Conservation (phyloP, 768 basidiomycete species). For the Krasilnikovozyma curviuscula region DNA sequence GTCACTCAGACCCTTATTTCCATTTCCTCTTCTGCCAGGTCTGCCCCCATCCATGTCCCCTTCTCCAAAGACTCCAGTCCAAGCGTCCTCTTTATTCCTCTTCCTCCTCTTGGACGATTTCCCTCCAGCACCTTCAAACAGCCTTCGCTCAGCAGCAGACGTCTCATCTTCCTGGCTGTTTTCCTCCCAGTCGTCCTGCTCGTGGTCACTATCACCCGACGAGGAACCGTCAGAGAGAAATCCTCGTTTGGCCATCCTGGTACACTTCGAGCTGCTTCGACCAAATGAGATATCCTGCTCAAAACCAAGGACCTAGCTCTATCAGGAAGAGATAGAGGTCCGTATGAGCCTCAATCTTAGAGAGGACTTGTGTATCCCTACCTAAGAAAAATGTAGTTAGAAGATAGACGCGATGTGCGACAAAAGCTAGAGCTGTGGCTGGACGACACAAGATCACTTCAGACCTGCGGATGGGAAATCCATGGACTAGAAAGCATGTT, state of each 20-base stretch:
- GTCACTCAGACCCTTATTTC: not conserved
- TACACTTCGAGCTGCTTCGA: too few relatives aligned
- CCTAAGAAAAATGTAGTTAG: too few relatives aligned
- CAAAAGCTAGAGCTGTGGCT: too few relatives aligned
- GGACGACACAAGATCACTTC: too few relatives aligned
- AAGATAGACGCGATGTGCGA: too few relatives aligned
- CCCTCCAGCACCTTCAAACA: not conserved
- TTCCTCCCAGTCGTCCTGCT: constrained; percentile 3
- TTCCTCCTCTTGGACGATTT: constrained; percentile 37
- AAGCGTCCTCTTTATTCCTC: constrained; percentile 45
- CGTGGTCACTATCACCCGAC: not conserved
- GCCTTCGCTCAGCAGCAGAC: not conserved
- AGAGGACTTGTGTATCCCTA: too few relatives aligned
- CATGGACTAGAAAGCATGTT: too few relatives aligned
- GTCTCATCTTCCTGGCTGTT: not conserved
- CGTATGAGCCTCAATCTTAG: too few relatives aligned
- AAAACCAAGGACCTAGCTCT: too few relatives aligned
- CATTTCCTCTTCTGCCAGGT: not conserved
- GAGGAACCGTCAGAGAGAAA: constrained; percentile 11
- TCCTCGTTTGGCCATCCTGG: constrained; percentile 8
- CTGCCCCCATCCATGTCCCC: constrained; percentile 22
- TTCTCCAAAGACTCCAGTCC: constrained; percentile 57
- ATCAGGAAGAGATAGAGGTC: too few relatives aligned
- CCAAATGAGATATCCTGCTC: too few relatives aligned
- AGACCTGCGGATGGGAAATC: too few relatives aligned